phyloP scores from a whole-genome alignment of 106 monocot species.

The Acorus gramineus region DNA sequence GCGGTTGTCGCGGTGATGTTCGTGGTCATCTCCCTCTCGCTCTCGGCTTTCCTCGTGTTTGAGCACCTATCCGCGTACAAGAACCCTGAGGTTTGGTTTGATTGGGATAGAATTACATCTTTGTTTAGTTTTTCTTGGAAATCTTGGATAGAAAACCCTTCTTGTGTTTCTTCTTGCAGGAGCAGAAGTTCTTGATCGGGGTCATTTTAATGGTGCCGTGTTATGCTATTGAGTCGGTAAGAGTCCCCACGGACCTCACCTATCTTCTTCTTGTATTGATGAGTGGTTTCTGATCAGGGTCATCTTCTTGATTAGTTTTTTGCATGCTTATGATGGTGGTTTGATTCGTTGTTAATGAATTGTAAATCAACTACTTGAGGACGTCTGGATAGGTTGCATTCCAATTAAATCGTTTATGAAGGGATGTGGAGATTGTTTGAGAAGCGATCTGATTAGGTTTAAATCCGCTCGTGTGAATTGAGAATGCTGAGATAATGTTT shows the following conservation, averaged over 20 bases:
- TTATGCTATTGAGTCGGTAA: slow-evolving; percentile 82
- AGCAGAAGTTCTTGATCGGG: slow-evolving; percentile 85
- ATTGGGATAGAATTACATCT: not conserved
- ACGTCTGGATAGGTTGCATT: too few relatives aligned
- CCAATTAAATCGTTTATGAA: too few relatives aligned
- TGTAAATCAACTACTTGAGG: too few relatives aligned
- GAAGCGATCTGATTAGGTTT: too few relatives aligned
- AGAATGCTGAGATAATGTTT: too few relatives aligned
- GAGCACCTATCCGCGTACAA: slow-evolving; percentile 54
- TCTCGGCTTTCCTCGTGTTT: slow-evolving; percentile 43
- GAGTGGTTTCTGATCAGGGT: too few relatives aligned
- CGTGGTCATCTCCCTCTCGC: slow-evolving; percentile 21
- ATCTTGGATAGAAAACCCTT: not conserved
- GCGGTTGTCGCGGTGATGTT: slow-evolving; percentile 23
- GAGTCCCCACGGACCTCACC: not conserved
- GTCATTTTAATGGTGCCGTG: slow-evolving; percentile 88
- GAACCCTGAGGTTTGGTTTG: slow-evolving; percentile 41
- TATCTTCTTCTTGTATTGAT: not conserved
- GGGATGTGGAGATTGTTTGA: too few relatives aligned
- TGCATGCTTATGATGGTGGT: too few relatives aligned
- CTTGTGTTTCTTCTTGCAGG: slow-evolving; percentile 22
- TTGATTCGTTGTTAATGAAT: too few relatives aligned
- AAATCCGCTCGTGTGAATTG: too few relatives aligned
- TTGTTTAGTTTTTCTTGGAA: not conserved
- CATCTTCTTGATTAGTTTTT: too few relatives aligned